These are phyloP conservation scores for Aspergillus leporis DNA, from an alignment of 495 filamentous ascomycete genomes.

Conservation along the genomic window DNA sequence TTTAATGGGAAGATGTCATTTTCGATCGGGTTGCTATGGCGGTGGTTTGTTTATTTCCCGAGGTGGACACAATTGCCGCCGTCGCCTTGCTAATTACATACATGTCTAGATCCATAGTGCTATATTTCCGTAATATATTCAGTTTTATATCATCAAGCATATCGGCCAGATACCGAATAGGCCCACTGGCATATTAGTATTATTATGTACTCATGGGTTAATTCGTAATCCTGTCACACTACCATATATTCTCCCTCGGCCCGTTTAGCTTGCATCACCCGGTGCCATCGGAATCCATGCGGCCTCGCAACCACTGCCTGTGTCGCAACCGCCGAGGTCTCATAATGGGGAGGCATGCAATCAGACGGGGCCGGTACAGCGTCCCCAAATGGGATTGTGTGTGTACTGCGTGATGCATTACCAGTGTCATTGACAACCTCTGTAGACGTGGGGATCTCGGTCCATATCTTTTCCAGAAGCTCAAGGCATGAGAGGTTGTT, in stretches of 20 bases:
- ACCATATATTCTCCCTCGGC: constrained; percentile 86
- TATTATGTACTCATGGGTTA: neutral
- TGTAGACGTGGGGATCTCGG: constrained; percentile 42
- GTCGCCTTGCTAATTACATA: neutral
- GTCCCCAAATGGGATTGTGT: constrained; percentile 11
- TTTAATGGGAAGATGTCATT: neutral
- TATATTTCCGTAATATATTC: constrained; percentile 1
- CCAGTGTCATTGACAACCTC: constrained; percentile 21
- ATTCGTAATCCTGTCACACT: constrained; percentile 49
- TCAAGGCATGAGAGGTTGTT: constrained; percentile 88
- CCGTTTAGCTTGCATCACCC: constrained; percentile 65
- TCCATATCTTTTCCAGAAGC: constrained; percentile 84
- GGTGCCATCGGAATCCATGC: constrained; percentile 73
- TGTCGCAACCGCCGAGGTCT: neutral
- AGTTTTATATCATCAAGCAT: constrained; percentile 2
- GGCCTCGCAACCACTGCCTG: constrained; percentile 12
- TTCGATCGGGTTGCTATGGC: neutral
- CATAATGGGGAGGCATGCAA: constrained; percentile 21
- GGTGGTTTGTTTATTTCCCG: neutral
- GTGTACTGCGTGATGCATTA: neutral
- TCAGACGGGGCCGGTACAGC: neutral
- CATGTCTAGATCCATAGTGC: neutral
- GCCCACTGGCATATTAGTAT: neutral
- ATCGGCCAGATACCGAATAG: neutral
- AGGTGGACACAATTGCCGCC: neutral